A percentile compares a stretch with the other conserved stretches of the same genome.
phyloP scores from a whole-genome alignment of 2,329 filamentous ascomycete species.

The Mycosphaerella sp. region DNA sequence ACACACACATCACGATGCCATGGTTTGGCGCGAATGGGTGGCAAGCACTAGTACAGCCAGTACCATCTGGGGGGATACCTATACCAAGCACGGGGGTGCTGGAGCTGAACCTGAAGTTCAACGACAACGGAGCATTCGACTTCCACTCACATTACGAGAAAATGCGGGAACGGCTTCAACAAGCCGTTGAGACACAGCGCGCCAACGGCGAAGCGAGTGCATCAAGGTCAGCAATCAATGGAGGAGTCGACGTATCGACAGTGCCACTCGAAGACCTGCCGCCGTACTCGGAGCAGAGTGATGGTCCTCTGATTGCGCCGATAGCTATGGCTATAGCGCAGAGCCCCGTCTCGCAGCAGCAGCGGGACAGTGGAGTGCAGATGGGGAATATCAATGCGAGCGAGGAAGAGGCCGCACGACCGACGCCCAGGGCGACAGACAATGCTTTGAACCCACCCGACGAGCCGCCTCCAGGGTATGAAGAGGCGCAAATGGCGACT shows the following conservation, averaged over 20 bases:
- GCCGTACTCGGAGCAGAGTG: conserved; percentile 64
- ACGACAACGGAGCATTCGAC: conserved; percentile 90
- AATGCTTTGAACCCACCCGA: conserved; percentile 48
- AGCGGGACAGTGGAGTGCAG: conserved; percentile 19
- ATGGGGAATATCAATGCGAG: conserved; percentile 4
- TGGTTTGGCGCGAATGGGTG: conserved; percentile 93
- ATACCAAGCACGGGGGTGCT: conserved; percentile 62
- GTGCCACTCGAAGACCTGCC: conserved; percentile 82
- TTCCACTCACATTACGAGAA: conserved; percentile 78
- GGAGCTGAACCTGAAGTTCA: conserved; percentile 81
- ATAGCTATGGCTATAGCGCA: conserved; percentile 30
- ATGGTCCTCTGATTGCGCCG: conserved; percentile 36
- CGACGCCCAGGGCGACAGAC: conserved; percentile 8
- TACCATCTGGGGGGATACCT: conserved; percentile 76
- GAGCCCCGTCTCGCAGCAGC: conserved; percentile 16
- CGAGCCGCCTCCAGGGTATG: conserved; percentile 85
- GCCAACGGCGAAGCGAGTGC: conserved; percentile 32
- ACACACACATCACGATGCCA: conserved; percentile 78
- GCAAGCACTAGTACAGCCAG: conserved; percentile 72
- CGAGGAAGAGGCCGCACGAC: conserved; percentile 8
- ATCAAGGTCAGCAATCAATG: conserved; percentile 26
- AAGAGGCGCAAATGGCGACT: conserved; percentile 80
- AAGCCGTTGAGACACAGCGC: conserved; percentile 68
- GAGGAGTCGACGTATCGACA: conserved; percentile 52
- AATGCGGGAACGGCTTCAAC: conserved; percentile 74